These are phyloP conservation scores for Microbotryum saponariae DNA, from an alignment of 1,284 basidiomycete genomes.

Conservation along the genomic window DNA sequence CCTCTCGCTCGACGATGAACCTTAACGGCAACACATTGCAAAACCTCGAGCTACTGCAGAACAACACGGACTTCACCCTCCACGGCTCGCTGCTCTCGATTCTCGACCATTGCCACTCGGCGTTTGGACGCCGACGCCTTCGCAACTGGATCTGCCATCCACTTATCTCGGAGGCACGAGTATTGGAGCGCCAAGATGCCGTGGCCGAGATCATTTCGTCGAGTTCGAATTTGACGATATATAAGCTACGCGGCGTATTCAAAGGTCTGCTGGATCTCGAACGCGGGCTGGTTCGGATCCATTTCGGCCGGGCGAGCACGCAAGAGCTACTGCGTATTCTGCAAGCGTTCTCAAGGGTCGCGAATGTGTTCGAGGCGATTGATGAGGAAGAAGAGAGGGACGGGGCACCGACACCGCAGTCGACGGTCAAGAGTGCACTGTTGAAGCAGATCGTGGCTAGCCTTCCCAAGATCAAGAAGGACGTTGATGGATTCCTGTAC, in stretches of 20 bases:
- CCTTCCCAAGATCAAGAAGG: constrained; percentile 57
- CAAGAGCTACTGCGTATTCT: constrained; percentile 73
- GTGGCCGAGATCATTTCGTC: constrained; percentile 67
- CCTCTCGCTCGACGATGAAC: constrained; percentile 73
- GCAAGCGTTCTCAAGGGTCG: constrained; percentile 64
- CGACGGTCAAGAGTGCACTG: constrained; percentile 56
- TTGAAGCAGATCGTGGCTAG: constrained; percentile 64
- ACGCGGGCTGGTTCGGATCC: constrained; percentile 76
- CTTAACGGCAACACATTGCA: constrained; percentile 78
- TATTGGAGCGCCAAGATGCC: constrained; percentile 62
- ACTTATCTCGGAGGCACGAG: constrained; percentile 63
- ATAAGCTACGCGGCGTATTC: constrained; percentile 59
- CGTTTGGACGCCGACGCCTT: constrained; percentile 77
- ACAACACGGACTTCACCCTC: constrained; percentile 68
- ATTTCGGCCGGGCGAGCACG: constrained; percentile 74
- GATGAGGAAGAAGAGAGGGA: constrained; percentile 35
- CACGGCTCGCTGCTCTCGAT: constrained; percentile 78
- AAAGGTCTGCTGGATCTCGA: constrained; percentile 78
- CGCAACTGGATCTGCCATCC: constrained; percentile 82
- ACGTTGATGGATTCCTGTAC: constrained; percentile 53
- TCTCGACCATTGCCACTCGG: constrained; percentile 72
- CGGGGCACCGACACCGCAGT: neutral
- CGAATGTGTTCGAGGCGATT: constrained; percentile 54
- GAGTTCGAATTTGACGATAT: constrained; percentile 46
- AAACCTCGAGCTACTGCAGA: constrained; percentile 87